These are phyloP conservation scores for Zancudomyces culisetae DNA, from an alignment of 371 early-diverging fungal species.

Conservation along the genomic window DNA sequence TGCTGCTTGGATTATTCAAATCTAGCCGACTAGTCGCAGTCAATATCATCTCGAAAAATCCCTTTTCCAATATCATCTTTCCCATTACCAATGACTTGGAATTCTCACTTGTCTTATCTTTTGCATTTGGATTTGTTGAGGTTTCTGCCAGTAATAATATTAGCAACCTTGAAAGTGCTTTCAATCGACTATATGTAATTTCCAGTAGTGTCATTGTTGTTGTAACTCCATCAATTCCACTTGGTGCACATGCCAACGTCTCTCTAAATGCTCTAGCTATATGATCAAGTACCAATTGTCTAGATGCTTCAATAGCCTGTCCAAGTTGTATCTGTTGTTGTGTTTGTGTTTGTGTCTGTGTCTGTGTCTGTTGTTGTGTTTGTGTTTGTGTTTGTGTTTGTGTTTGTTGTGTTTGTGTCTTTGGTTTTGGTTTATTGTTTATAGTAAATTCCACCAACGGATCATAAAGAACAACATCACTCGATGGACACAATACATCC, in stretches of 20 bases:
- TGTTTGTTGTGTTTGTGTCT: not conserved
- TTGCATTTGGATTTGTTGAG: not conserved
- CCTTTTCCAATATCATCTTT: constrained; percentile 75
- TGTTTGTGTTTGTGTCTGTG: not conserved
- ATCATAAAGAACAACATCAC: not conserved
- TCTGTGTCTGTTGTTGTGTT: not conserved
- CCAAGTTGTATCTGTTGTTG: not conserved
- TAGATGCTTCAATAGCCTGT: constrained; percentile 8
- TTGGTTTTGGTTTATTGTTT: not conserved
- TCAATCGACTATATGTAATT: constrained; percentile 12
- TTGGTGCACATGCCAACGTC: not conserved
- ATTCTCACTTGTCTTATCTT: not conserved
- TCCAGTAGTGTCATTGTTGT: constrained; percentile 7
- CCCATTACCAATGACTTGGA: constrained; percentile 23
- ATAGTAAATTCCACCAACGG: not conserved
- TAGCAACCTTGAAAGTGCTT: constrained; percentile 25
- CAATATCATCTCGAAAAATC: constrained; percentile 61
- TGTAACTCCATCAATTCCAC: not conserved
- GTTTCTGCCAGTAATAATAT: constrained; percentile 35
- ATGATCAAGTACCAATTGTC: constrained; percentile 21
- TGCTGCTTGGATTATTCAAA: constrained; percentile 67
- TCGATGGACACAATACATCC: constrained; percentile 1
- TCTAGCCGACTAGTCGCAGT: constrained; percentile 68
- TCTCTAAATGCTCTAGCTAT: constrained; percentile 23
- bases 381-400: not conserved